Evolutionary conservation across 2,329 filamentous ascomycete species (phyloP), one percentile per base, ranked within the genome.

Genomic region (Colletotrichum cereale): DNA sequence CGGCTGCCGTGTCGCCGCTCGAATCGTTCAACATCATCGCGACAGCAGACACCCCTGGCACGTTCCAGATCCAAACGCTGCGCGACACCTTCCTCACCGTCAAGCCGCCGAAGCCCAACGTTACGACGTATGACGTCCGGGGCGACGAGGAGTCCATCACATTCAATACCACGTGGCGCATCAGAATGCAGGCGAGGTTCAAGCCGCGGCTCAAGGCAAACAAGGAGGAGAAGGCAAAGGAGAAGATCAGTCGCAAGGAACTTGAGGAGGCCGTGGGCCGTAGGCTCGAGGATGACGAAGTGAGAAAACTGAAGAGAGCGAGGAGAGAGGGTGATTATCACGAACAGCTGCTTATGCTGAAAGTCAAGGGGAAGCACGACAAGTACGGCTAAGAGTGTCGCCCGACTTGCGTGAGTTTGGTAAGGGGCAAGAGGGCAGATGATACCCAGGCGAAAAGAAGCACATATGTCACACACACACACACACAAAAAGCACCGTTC

Each of bases 111-210:
- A 83, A 82, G 31, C 84, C 84, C 18, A 83, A 84, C 26, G 85
- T 83, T 47, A 83, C 84, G 0, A 77, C 83, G 1, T 86, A 90
- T 0, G 92, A 95, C 75, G 85, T 97, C 16, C 90, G 94, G 40
- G 95, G 94, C 60, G 94, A 97, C 80, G 92, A 90, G 10, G 89
- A 91, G 18, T 83, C 84, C 11, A 89, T 91, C 62, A 88, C 86
- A 5, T 93, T 93, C 77, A 88, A 88, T 76, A 94, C 93, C 12
- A 92, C 91, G 8, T 80, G 97, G 72, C 88, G 94, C 61, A 89
- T 98, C 76, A 92, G 95, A 65, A 98, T 98, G 95, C 96, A 98
- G 84, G 94, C 96, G 29, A 88, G 93, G 62, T 98, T 97, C 85
- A 98, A 98, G 85, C 95, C 96, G 11, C 88, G 89, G 73, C 82